phyloP scores from a whole-genome alignment of 129 eudicot genomes.

The Arctium minus region DNA sequence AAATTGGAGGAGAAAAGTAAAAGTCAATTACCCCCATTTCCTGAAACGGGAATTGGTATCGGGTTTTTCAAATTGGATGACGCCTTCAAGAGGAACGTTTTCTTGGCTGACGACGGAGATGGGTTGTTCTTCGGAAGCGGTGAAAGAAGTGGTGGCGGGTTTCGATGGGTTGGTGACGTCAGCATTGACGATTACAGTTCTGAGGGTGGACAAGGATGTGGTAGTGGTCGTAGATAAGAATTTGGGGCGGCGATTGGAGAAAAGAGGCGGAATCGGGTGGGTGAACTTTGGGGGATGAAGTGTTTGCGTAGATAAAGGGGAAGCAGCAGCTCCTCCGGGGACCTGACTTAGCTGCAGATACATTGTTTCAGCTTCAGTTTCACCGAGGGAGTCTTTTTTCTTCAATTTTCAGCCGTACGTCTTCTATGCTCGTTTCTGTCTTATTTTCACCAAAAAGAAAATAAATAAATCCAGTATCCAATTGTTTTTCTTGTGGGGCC shows the following conservation, averaged over 20 bases:
- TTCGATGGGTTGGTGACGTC: constrained; percentile 31
- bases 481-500: too few species aligned
- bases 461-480: too few species aligned
- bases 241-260: constrained; percentile 51
- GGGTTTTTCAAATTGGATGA: constrained; percentile 83
- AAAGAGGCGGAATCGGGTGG: constrained; percentile 56
- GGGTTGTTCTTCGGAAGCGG: constrained; percentile 22
- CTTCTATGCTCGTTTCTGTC: not conserved
- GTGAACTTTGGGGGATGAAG: constrained; percentile 45
- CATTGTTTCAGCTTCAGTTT: constrained; percentile 19
- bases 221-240: constrained; percentile 24
- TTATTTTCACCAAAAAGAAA: not conserved
- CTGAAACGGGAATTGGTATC: constrained; percentile 35
- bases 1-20: not conserved
- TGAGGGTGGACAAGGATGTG: constrained; percentile 9
- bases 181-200: constrained; percentile 41
- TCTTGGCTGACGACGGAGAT: constrained; percentile 54
- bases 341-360: constrained; percentile 41
- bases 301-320: constrained; percentile 42
- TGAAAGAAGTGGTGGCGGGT: constrained; percentile 27
- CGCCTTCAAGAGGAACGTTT: constrained; percentile 86
- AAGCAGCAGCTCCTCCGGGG: constrained; percentile 17
- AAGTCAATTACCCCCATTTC: constrained; percentile 70
- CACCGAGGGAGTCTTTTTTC: not conserved
- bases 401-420: not conserved